These are phyloP conservation scores for Diaporthe citrichinensis DNA, from an alignment of 2,329 filamentous ascomycete species.

Conservation along the genomic window DNA sequence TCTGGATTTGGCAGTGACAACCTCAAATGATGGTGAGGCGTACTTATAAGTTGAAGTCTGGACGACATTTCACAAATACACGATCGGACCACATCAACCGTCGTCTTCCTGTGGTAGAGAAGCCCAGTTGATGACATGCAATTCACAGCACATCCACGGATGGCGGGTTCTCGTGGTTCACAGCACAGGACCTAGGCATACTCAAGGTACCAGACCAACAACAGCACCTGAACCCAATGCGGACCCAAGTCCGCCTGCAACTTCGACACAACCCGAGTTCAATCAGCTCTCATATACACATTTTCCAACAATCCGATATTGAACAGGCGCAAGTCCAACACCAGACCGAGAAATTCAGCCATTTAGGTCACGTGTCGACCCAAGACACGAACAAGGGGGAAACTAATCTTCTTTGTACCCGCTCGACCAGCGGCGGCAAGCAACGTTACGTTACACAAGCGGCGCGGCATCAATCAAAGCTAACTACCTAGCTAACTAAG, in stretches of 20 bases:
- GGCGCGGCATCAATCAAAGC: background rate
- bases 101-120: no score
- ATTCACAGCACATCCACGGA: background rate
- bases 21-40: background rate
- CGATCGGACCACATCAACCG: no score
- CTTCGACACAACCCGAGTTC: background rate
- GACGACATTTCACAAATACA: background rate
- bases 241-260: background rate
- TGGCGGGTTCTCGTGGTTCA: background rate
- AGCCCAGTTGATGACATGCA: background rate
- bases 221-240: background rate
- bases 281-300: background rate
- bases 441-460: constrained; percentile 22
- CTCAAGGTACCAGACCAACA: background rate
- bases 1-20: background rate
- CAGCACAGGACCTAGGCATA: background rate
- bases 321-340: constrained; percentile 5
- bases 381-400: background rate
- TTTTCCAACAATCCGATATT: background rate
- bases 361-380: constrained; percentile 4
- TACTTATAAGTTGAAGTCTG: background rate
- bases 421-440: constrained; percentile 6
- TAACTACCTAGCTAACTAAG: background rate
- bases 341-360: constrained; percentile 8
- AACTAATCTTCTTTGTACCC: background rate